Percentiles rank a stretch among this genome's conserved stretches.
These are phyloP conservation scores for Lichtheimia corymbifera DNA, from an alignment of 371 early-diverging fungal species.

Conservation along the genomic window DNA sequence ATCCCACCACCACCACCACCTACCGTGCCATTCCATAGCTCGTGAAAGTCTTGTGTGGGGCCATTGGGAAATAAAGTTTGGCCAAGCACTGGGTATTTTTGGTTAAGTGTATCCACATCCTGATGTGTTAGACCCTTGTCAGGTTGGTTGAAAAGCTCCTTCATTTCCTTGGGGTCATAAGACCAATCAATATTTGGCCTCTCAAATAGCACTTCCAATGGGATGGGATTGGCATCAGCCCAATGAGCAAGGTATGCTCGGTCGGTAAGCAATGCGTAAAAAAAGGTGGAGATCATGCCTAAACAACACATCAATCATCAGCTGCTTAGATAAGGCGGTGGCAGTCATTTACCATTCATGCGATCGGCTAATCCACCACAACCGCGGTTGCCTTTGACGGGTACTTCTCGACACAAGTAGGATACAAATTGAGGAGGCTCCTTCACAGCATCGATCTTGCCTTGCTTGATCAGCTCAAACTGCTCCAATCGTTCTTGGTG, in stretches of 20 bases:
- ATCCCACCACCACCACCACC: conserved; percentile 4
- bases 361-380: conserved; percentile 56
- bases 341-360: conserved; percentile 38
- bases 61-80: conserved; percentile 39
- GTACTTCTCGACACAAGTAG: conserved; percentile 24
- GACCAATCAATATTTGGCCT: conserved; percentile 47
- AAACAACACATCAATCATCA: neutral
- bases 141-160: conserved; percentile 22
- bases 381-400: conserved; percentile 28
- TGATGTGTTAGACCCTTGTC: conserved; percentile 23
- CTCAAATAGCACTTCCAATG: conserved; percentile 45
- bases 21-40: conserved; percentile 49
- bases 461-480: conserved; percentile 21
- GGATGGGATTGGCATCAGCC: conserved; percentile 38
- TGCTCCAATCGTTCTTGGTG: conserved; percentile 26
- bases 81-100: conserved; percentile 29
- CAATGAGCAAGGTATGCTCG: conserved; percentile 43
- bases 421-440: conserved; percentile 25
- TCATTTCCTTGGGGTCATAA: conserved; percentile 41
- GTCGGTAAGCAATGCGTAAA: conserved; percentile 46
- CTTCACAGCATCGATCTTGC: conserved; percentile 14
- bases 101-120: conserved; percentile 38
- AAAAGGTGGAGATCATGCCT: conserved; percentile 56
- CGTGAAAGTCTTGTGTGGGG: conserved; percentile 36
- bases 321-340: too few species aligned